These are phyloP conservation scores for Termitomyces sp. DNA, from an alignment of 768 basidiomycete species.

Conservation along the genomic window DNA sequence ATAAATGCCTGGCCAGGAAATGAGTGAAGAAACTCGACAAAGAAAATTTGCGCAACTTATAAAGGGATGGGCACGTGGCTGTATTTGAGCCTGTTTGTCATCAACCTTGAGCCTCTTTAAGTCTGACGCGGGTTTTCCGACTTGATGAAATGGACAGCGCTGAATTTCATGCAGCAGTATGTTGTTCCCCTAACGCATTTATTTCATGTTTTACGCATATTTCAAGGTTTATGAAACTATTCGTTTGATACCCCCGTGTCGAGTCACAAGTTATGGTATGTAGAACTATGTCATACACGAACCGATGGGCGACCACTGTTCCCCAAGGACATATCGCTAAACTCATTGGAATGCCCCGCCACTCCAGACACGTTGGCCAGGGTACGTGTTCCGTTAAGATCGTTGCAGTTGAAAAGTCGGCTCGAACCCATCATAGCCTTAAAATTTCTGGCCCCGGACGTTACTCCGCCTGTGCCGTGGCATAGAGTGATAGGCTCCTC, in stretches of 20 bases:
- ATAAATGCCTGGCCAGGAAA: conserved; percentile 25
- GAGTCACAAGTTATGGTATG: conserved; percentile 74
- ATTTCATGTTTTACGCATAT: not conserved
- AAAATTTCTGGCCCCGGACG: conserved; percentile 59
- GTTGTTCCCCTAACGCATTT: conserved; percentile 8
- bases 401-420: not conserved
- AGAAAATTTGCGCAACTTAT: conserved; percentile 4
- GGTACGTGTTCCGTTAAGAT: conserved; percentile 33
- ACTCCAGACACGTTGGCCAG: conserved; percentile 81
- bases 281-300: not conserved
- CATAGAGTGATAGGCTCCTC: conserved; percentile 68
- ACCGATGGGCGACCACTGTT: not conserved
- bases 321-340: conserved; percentile 70
- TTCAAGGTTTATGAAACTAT: conserved; percentile 68
- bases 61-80: conserved; percentile 8
- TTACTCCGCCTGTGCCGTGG: conserved; percentile 72
- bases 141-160: conserved; percentile 43
- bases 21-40: conserved; percentile 20
- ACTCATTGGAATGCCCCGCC: conserved; percentile 70
- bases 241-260: conserved; percentile 58
- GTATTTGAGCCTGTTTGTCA: conserved; percentile 8
- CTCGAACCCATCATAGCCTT: conserved; percentile 46
- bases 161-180: conserved; percentile 56
- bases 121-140: no score
- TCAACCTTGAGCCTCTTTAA: no score